Conservation (phyloP, 164 flowering plant genomes). For the Platanus orientalis region DNA sequence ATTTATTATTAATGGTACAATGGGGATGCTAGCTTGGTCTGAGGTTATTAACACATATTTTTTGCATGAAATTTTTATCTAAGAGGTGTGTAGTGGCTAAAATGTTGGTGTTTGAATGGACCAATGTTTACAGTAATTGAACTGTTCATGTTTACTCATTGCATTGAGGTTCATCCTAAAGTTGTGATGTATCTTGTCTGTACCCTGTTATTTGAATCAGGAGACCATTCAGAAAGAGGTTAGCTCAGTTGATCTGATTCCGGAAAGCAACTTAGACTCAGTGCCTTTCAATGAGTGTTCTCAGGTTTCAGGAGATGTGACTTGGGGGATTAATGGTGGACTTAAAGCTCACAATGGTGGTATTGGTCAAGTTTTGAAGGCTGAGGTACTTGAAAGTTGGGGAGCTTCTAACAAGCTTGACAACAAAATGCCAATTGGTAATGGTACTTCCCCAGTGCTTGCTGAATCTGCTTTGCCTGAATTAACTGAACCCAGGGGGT, state of each 20-base stretch:
- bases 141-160: neutral
- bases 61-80: neutral
- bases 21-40: neutral
- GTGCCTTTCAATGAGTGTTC: constrained; percentile 13
- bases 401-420: constrained; percentile 18
- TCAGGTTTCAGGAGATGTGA: constrained; percentile 14
- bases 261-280: constrained; percentile 20
- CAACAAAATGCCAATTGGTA: constrained; percentile 16
- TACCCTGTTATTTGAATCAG: constrained; percentile 22
- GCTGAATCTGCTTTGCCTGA: constrained; percentile 26
- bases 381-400: constrained; percentile 21
- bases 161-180: neutral
- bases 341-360: too few relatives aligned
- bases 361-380: constrained; percentile 15
- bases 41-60: neutral
- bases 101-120: neutral
- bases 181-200: neutral
- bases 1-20: neutral
- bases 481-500: constrained; percentile 30
- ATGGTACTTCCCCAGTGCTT: constrained; percentile 26
- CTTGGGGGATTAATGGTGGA: constrained; percentile 4
- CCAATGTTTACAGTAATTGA: neutral
- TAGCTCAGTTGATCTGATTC: constrained; percentile 14
- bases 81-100: neutral
- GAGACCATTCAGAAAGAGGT: constrained; percentile 22